Conservation (phyloP, 805 yeast genomes). For the Starmera dryadoides region DNA sequence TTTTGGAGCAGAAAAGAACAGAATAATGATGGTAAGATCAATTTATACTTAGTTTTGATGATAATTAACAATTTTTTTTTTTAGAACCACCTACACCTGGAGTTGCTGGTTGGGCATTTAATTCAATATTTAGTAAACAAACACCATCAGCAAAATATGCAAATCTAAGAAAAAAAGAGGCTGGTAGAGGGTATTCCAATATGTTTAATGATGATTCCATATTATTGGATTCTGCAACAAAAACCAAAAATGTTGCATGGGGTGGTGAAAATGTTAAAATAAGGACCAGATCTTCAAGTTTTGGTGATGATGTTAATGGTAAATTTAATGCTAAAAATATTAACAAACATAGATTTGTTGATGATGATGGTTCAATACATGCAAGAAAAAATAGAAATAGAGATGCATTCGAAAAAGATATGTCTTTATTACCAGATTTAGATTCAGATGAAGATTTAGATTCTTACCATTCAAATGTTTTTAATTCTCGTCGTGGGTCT, state of each 20-base stretch:
- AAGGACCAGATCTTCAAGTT: slow-evolving; percentile 6
- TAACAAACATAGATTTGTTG: neutral
- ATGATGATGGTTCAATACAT: slow-evolving; percentile 1
- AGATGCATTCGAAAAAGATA: neutral
- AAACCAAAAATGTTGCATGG: slow-evolving; percentile 6
- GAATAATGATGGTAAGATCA: neutral
- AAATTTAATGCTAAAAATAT: neutral
- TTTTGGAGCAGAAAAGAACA: neutral
- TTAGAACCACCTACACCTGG: slow-evolving; percentile 20
- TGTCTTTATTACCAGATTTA: neutral
- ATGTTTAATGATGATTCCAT: slow-evolving; percentile 1
- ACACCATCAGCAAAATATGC: slow-evolving; percentile 20
- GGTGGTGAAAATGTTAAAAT: slow-evolving; percentile 5
- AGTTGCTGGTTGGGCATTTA: slow-evolving; percentile 19
- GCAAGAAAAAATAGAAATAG: neutral
- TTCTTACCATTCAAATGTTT: neutral
- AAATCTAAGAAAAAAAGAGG: slow-evolving; percentile 6
- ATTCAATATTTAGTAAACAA: slow-evolving; percentile 16
- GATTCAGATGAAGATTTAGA: neutral
- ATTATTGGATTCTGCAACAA: neutral
- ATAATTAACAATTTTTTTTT: neutral
- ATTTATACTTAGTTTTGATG: neutral
- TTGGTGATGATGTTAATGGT: neutral
- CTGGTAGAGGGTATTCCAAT: neutral
- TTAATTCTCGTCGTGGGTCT: neutral